Conservation (phyloP, 495 filamentous ascomycete genomes). For the Trichoderma gamsii region DNA sequence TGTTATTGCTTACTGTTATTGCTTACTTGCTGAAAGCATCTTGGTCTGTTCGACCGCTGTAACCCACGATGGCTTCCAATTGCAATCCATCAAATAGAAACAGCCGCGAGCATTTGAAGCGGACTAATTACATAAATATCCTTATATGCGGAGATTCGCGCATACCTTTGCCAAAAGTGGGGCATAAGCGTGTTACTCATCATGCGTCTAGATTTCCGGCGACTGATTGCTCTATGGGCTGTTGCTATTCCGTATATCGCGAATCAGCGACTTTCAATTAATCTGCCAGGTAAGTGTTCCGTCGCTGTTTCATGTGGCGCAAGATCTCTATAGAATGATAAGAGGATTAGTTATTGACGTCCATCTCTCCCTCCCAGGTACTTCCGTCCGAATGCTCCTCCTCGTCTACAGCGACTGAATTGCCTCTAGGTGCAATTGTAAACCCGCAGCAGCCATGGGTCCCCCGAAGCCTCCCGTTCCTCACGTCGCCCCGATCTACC, state of each 20-base stretch:
- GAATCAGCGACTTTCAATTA: constrained; percentile 4
- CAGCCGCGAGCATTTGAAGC: not conserved
- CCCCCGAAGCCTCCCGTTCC: constrained; percentile 48
- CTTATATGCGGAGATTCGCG: not conserved
- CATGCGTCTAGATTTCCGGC: not conserved
- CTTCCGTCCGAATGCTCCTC: not conserved
- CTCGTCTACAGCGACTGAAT: not conserved
- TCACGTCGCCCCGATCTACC: constrained; percentile 69
- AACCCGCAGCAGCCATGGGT: constrained; percentile 16
- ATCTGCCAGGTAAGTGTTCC: not conserved
- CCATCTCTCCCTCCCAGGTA: not conserved
- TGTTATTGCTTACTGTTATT: too few relatives aligned
- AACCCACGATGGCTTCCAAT: too few relatives aligned
- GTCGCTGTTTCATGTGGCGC: not conserved
- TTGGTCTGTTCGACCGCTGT: too few relatives aligned
- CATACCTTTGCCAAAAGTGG: not conserved
- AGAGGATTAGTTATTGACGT: not conserved
- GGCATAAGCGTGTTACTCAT: not conserved
- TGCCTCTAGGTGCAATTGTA: not conserved
- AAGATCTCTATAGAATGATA: not conserved
- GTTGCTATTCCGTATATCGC: constrained; percentile 1
- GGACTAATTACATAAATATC: not conserved
- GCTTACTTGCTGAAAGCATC: too few relatives aligned
- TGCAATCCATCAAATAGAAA: too few relatives aligned
- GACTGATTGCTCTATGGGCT: not conserved